Conservation (phyloP, 345 rosid genomes). For the Aethionema arabicum region DNA sequence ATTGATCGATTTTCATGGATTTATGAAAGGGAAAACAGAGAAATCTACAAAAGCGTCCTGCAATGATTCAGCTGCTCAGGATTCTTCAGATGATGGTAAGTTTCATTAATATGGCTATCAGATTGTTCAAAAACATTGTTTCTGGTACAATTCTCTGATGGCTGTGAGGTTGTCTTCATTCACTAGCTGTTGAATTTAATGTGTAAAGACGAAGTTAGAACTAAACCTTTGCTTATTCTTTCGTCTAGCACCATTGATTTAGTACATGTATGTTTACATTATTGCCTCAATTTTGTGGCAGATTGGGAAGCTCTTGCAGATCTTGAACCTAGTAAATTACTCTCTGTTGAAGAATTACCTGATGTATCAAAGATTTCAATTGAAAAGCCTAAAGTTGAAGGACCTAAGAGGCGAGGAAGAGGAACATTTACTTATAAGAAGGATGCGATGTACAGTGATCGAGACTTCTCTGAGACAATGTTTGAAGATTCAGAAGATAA, state of each 20-base stretch:
- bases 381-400: slow-evolving; percentile 52
- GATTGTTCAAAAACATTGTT: slow-evolving; percentile 5
- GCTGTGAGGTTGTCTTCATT: too few species aligned
- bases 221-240: too few species aligned
- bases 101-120: slow-evolving; percentile 4
- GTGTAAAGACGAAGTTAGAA: too few species aligned
- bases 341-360: slow-evolving; percentile 52
- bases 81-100: slow-evolving; percentile 68
- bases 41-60: slow-evolving; percentile 23
- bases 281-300: slow-evolving; percentile 26
- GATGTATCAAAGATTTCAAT: slow-evolving; percentile 59
- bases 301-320: slow-evolving; percentile 96
- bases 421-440: slow-evolving; percentile 74
- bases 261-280: slow-evolving; percentile 7
- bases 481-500: slow-evolving; percentile 47
- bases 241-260: not conserved
- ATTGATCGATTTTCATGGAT: slow-evolving; percentile 12
- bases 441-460: slow-evolving; percentile 60
- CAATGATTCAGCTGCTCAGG: slow-evolving; percentile 34
- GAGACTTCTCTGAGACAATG: slow-evolving; percentile 28
- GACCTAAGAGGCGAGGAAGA: slow-evolving; percentile 84
- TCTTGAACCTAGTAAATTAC: slow-evolving; percentile 55
- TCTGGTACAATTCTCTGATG: too few species aligned
- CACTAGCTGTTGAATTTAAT: too few species aligned
- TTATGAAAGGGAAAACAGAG: slow-evolving; percentile 38